Conservation (phyloP, 2,329 filamentous ascomycete genomes). For the Xylaria sp. region DNA sequence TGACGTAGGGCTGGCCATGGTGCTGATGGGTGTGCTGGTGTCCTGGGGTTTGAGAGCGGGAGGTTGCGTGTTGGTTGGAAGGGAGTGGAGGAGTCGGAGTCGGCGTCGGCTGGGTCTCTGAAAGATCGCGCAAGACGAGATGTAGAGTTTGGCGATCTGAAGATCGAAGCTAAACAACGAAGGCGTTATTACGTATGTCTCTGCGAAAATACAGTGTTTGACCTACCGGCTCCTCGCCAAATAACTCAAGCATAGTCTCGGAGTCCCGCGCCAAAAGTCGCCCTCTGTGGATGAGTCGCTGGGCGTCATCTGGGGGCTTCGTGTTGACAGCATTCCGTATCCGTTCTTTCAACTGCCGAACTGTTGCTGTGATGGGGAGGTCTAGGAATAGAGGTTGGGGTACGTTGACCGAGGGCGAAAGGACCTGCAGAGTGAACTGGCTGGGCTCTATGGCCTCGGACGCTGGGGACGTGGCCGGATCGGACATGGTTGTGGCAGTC, state of each 20-base stretch:
- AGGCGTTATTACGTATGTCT: slow-evolving; percentile 27
- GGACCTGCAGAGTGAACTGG: slow-evolving; percentile 64
- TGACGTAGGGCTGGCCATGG: slow-evolving; percentile 29
- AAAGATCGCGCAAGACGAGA: slow-evolving; percentile 49
- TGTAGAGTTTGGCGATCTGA: slow-evolving; percentile 47
- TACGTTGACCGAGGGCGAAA: slow-evolving; percentile 68
- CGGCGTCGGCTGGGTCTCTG: slow-evolving; percentile 39
- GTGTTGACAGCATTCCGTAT: slow-evolving; percentile 63
- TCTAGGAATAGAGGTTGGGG: slow-evolving; percentile 61
- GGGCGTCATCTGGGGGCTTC: slow-evolving; percentile 63
- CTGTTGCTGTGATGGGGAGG: slow-evolving; percentile 61
- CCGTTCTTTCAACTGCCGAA: slow-evolving; percentile 67
- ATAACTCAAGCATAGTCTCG: slow-evolving; percentile 66
- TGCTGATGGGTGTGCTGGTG: slow-evolving; percentile 36
- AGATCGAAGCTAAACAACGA: slow-evolving; percentile 43
- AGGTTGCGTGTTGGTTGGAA: slow-evolving; percentile 34
- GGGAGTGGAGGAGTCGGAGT: slow-evolving; percentile 34
- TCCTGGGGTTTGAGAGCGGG: slow-evolving; percentile 31
- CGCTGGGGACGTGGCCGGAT: slow-evolving; percentile 45
- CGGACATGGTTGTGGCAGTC: slow-evolving; percentile 14
- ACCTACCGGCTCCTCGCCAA: slow-evolving; percentile 65
- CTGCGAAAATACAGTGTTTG: not conserved
- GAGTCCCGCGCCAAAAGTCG: slow-evolving; percentile 64
- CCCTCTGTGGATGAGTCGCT: slow-evolving; percentile 70
- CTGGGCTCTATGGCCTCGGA: slow-evolving; percentile 42